Base-by-base conservation (phyloP, 768 basidiomycete species). In the Sarcodon aspratus region DNA sequence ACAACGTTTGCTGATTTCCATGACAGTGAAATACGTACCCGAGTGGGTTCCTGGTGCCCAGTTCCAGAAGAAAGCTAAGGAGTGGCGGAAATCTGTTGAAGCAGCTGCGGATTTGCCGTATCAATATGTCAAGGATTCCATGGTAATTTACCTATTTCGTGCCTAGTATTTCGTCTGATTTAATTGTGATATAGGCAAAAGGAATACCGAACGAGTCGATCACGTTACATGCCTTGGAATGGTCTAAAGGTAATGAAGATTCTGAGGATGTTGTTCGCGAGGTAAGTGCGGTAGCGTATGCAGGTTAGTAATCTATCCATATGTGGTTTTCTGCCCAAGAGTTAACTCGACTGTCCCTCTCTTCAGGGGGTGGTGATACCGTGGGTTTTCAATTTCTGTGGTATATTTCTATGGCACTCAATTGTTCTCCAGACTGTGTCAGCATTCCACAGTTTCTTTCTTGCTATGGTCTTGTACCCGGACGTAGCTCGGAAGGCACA, bases 151-250 rank as follows among this genome's bases (percentile, higher is more conserved):
- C 18, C 49, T 38, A 21, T 6, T 7, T 21, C 38, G n/a, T 40
- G 21, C 10, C 21, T 7, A 15, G n/a, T 40, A 21, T n/a, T n/a
- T 40, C n/a, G 10, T 10, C n/a, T 33, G 10, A 31, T 21, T 40
- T n/a, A 21, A 40, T 15, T 21, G 10, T 15, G 21, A n/a, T 10
- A 7, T 10, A 40, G 38, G 38, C 38, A 21, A 40, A 40, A 5
- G 5, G 4, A 6, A 5, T 40, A 7, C 5, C 38, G 7, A 10
- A n/a, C 5, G n/a, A 7, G 10, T 40, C 38, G 38, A 6, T 40
- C 38, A 21, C 21, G 5, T 69, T 68, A 1, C 78, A 74, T 7
- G 64, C 85, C 15, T 66, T 86, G n/a, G n/a, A n/a, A 40, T 21
- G n/a, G 10, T 21, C 38, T n/a, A 21, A 40, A 10, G n/a, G n/a